Percentiles rank a stretch among this genome's conserved stretches.
Conservation (phyloP, 2,329 filamentous ascomycete species). For the Paecilomyces fulvus region DNA sequence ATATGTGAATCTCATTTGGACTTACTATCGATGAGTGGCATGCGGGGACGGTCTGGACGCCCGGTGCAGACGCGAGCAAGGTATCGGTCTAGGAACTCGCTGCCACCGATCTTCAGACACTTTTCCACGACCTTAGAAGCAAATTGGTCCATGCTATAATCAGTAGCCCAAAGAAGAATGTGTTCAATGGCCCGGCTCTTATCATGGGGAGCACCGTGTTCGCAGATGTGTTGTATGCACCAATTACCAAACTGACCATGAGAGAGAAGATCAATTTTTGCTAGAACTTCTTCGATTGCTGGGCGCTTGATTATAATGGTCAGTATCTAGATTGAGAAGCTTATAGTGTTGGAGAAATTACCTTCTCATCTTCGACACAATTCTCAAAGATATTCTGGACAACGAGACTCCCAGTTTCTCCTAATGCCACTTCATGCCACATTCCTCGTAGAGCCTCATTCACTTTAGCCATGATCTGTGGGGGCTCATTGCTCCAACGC, state of each 20-base stretch:
- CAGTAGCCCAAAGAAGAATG: slow-evolving; percentile 83
- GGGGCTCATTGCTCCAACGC: slow-evolving; percentile 87
- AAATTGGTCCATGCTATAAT: slow-evolving; percentile 99
- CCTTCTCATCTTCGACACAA: slow-evolving; percentile 97
- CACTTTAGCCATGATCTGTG: slow-evolving; percentile 97
- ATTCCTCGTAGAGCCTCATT: slow-evolving; percentile 91
- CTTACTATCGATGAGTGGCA: slow-evolving; percentile 86
- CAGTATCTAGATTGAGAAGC: background rate
- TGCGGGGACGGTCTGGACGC: slow-evolving; percentile 80
- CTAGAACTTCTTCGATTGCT: slow-evolving; percentile 92
- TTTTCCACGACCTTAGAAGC: slow-evolving; percentile 99
- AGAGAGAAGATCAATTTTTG: slow-evolving; percentile 90
- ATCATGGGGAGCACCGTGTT: slow-evolving; percentile 85
- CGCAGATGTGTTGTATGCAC: slow-evolving; percentile 99
- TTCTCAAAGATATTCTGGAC: slow-evolving; percentile 99
- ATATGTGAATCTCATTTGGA: slow-evolving; percentile 7
- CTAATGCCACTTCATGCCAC: slow-evolving; percentile 97
- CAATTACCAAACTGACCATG: slow-evolving; percentile 98
- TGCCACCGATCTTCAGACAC: slow-evolving; percentile 90
- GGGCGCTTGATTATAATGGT: slow-evolving; percentile 58
- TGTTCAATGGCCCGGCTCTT: slow-evolving; percentile 91
- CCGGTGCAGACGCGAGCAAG: slow-evolving; percentile 91
- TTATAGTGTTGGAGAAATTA: slow-evolving; percentile 33
- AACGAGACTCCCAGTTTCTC: slow-evolving; percentile 93
- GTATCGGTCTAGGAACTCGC: slow-evolving; percentile 85